These are phyloP conservation scores for Liquidambar formosana DNA, from an alignment of 164 flowering plant genomes.

Conservation along the genomic window DNA sequence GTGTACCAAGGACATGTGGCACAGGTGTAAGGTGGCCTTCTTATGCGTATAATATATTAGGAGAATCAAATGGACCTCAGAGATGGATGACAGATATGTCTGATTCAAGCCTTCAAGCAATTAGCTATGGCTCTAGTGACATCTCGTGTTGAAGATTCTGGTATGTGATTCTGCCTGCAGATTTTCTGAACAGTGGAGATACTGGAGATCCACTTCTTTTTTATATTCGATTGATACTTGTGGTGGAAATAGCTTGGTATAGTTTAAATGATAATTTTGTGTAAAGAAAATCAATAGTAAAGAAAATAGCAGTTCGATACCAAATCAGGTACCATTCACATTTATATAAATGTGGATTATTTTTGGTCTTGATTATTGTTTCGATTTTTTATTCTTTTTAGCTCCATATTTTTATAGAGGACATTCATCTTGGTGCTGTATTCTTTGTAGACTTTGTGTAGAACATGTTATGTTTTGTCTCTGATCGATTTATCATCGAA, in stretches of 20 bases:
- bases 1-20: slow-evolving; percentile 42
- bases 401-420: too few species aligned
- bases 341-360: too few species aligned
- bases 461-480: too few species aligned
- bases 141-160: slow-evolving; percentile 48
- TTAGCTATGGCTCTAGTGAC: slow-evolving; percentile 82
- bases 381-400: too few species aligned
- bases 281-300: neutral
- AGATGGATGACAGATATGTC: slow-evolving; percentile 85
- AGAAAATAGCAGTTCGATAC: neutral
- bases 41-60: slow-evolving; percentile 80
- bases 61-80: slow-evolving; percentile 61
- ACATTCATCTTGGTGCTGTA: too few species aligned
- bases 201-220: neutral
- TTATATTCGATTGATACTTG: neutral
- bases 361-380: too few species aligned
- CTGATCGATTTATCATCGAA: too few species aligned
- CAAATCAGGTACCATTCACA: too few species aligned
- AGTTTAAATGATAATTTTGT: neutral
- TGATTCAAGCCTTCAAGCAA: slow-evolving; percentile 65
- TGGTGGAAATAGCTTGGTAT: neutral
- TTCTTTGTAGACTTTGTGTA: too few species aligned
- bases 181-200: neutral
- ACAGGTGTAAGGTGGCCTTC: slow-evolving; percentile 66
- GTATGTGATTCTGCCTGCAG: neutral